Base-by-base conservation (phyloP, 805 yeast genomes). In the Lachancea sp. region DNA sequence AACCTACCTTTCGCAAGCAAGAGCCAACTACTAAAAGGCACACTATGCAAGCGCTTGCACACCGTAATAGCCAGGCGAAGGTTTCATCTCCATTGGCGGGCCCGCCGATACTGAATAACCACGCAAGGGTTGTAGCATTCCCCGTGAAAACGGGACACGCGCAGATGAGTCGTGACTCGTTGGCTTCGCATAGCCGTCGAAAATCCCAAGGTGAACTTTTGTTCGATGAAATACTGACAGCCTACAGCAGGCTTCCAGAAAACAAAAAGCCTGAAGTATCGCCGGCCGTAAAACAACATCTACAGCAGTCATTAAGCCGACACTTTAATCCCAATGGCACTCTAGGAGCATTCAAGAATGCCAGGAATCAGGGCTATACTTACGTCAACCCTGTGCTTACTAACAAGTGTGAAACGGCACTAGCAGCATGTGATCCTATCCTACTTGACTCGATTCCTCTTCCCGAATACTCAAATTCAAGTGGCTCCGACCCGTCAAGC, bases 181-280 rank as follows among this genome's bases (percentile, higher is more conserved):
- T n/a, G n/a, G 19, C 13, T 7, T 26, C 23, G 13, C 42, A 28
- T 15, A 19, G 15, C 8, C 34, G 35, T n/a, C 3, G 19, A 8
- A 40, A 34, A 30, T 40, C 43, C 4, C 30, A 42, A 9, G 55
- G 55, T 33, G 62, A 56, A 18, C 19, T 43, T 9, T 36, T 58
- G 8, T 49, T 54, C 34, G 58, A 59, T 35, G 61, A 59, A 35
- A 57, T 59, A 8, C 25, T 59, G 15, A 47, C 50, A 3, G 56
- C 55, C 9, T 59, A 57, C 38, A 22, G 45, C 9, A 9, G 18
- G 16, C 25, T 34, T 3, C 40, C 34, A 2, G 32, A 34, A 26
- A n/a, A 34, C 5, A 15, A 34, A 13, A 29, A 12, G 16, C 28
- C 23, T 12, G 16, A 22, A 11, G 9, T 39, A 7, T 26, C 37